Conservation (phyloP, 1,284 basidiomycete genomes). For the Heterobasidion occidentale region DNA sequence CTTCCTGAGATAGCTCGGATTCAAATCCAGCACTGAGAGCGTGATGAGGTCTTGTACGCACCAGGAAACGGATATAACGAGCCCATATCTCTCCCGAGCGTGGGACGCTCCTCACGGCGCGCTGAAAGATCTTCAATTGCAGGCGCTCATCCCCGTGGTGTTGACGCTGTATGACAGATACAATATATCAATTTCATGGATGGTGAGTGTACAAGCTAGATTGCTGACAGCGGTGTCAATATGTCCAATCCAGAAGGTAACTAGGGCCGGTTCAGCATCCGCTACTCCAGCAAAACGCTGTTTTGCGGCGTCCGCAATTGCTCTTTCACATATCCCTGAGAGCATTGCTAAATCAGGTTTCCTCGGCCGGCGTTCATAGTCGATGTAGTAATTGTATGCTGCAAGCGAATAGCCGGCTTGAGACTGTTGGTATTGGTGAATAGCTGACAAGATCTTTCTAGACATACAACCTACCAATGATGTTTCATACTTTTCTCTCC, state of each 20-base stretch:
- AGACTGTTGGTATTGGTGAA: slow-evolving; percentile 22
- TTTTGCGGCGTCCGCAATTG: slow-evolving; percentile 64
- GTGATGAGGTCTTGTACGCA: slow-evolving; percentile 19
- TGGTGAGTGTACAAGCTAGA: neutral
- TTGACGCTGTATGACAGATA: slow-evolving; percentile 32
- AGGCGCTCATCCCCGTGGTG: slow-evolving; percentile 32
- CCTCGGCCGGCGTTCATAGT: slow-evolving; percentile 56
- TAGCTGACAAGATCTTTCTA: neutral
- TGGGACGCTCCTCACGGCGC: slow-evolving; percentile 63
- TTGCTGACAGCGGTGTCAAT: slow-evolving; percentile 30
- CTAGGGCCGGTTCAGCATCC: slow-evolving; percentile 49
- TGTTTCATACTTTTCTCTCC: slow-evolving; percentile 53
- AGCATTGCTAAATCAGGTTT: slow-evolving; percentile 58
- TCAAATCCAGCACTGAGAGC: neutral
- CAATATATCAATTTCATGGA: neutral
- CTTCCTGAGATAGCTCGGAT: slow-evolving; percentile 5
- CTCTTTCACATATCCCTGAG: slow-evolving; percentile 66
- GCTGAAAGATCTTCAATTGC: slow-evolving; percentile 33
- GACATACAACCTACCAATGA: slow-evolving; percentile 37
- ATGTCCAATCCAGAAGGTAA: slow-evolving; percentile 60
- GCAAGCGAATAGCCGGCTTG: slow-evolving; percentile 45
- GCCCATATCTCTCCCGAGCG: slow-evolving; percentile 67
- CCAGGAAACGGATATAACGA: slow-evolving; percentile 61
- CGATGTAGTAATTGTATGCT: slow-evolving; percentile 55
- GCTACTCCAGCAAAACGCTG: slow-evolving; percentile 41